Base-by-base conservation (phyloP, 2,329 filamentous ascomycete genomes). In the Lachnellula arida region DNA sequence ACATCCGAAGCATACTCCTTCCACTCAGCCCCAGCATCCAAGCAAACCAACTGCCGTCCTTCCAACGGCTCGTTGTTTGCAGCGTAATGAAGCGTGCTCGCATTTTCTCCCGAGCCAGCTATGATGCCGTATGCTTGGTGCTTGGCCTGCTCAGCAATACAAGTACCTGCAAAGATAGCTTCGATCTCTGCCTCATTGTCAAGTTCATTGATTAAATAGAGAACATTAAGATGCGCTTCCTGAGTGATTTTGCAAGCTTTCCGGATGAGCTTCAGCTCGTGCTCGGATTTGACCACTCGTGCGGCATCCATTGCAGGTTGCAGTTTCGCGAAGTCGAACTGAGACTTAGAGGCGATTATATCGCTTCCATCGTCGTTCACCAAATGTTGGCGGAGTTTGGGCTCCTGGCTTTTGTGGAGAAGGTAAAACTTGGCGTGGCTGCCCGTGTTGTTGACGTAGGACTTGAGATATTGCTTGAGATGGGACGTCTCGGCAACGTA, bases 21-120 rank as follows among this genome's bases (percentile, higher is more conserved):
- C 73, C 85, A 96, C 72, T 97, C 93, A 62, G 86, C 88, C 2
- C 91, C 92, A 1, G 93, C 92, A 69, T 99, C 93, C 4, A 99
- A 77, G 19, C 95, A 85, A 34, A 97, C 75, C 32, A 92, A 79
- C 67, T 92, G 84, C 55, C 86, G 81, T 25, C 86, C 84, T 2
- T 75, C 74, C 17, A 97, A 80, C 1, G 84, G 73, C 64, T 88
- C 81, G 66, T 95, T 80, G 69, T 99, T 97, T 52, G 81, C 82
- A 44, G 82, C 81, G 71, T 99, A 99, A 72, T 99, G 94, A 42
- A 97, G 76, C 0, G 89, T 92, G 14, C 88, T 85, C 5, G 88
- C 91, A 67, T 94, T 94, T n/a, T 78, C 69, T 1, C 93, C 93
- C 1, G 88, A 84, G 2, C 89, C 93, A 46, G 89, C 90, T 64